Evolutionary conservation across 1,284 basidiomycete genomes (phyloP).

Genomic region (Malassezia restricta): DNA sequence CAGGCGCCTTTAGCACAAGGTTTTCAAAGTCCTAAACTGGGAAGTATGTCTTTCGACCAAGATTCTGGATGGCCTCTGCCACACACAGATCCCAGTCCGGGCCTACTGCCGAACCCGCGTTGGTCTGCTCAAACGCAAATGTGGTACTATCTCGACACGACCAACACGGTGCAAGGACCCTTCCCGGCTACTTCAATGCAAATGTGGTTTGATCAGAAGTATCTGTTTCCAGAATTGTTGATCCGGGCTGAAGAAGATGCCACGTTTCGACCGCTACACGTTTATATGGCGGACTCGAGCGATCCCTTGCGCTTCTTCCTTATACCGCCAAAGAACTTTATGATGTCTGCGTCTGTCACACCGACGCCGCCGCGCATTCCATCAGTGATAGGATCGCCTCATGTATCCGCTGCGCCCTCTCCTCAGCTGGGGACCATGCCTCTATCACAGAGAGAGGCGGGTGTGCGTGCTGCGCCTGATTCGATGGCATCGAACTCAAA

Average conservation of each 20-base stretch:
- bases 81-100: neutral
- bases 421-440: constrained; percentile 8
- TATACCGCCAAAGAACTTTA: constrained; percentile 19
- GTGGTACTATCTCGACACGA: constrained; percentile 85
- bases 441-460: no score
- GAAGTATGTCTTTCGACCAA: no score
- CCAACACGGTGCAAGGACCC: constrained; percentile 82
- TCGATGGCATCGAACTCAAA: neutral
- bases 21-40: no score
- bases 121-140: constrained; percentile 56
- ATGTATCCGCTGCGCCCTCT: constrained; percentile 4
- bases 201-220: constrained; percentile 83
- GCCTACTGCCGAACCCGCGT: neutral
- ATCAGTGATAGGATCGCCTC: constrained; percentile 11
- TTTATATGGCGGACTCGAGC: constrained; percentile 40
- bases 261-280: constrained; percentile 46
- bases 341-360: constrained; percentile 11
- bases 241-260: constrained; percentile 58
- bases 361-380: constrained; percentile 10
- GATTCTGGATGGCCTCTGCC: no score
- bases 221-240: constrained; percentile 72
- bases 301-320: constrained; percentile 46
- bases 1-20: no score
- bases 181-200: constrained; percentile 87
- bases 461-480: constrained; percentile 10